Evolutionary conservation across 1,284 basidiomycete species (phyloP).

Genomic region (Ceratobasidium sp.): DNA sequence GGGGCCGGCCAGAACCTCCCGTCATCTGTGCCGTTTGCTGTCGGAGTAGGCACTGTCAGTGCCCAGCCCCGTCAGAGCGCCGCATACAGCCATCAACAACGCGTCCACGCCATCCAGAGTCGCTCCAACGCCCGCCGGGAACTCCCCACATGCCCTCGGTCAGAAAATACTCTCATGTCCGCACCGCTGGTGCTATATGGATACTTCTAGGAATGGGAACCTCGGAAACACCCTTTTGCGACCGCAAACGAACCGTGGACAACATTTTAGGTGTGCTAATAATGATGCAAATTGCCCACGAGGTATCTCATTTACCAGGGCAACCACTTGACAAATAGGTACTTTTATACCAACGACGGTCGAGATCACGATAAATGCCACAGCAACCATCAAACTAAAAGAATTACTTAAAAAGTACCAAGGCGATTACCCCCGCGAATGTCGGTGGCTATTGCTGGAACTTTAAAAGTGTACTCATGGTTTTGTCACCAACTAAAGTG

Average conservation of each 20-base stretch:
- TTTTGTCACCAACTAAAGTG: no score
- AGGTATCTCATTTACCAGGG: no score
- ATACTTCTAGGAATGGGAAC: constrained; percentile 2
- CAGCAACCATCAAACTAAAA: constrained; percentile 9
- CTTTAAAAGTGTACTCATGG: no score
- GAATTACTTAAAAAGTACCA: neutral
- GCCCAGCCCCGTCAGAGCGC: neutral
- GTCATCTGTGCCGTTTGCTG: neutral
- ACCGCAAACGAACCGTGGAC: neutral
- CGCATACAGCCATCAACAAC: neutral
- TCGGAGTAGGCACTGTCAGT: constrained; percentile 4
- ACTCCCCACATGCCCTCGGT: neutral
- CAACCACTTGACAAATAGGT: neutral
- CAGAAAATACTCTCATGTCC: neutral
- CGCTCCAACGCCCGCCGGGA: neutral
- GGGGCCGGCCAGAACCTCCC: neutral
- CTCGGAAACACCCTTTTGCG: neutral
- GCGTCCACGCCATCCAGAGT: neutral
- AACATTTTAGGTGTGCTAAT: neutral
- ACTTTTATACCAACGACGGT: neutral
- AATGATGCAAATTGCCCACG: neutral
- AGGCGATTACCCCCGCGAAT: neutral
- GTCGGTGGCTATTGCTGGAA: no score
- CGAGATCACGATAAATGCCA: neutral
- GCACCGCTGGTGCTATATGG: constrained; percentile 7